Evolutionary conservation across 2,329 filamentous ascomycete species (phyloP), one percentile per base, ranked within the genome.

Genomic region (Verticillium alfalfae): DNA sequence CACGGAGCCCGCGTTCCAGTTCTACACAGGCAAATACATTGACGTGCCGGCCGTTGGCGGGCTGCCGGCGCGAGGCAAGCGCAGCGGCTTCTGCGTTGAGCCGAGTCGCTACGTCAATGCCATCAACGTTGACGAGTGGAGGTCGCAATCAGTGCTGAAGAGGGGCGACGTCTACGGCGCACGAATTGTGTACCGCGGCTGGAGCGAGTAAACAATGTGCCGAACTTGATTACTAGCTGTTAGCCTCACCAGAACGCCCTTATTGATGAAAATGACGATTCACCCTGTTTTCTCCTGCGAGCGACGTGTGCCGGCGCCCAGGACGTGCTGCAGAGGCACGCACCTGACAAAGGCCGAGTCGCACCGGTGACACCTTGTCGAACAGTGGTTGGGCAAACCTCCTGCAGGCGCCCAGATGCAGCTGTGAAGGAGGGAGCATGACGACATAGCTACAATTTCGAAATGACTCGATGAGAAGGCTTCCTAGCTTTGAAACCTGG

Each of bases 1-100:
- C 79, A 98, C 94, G 0, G 94, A 98, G 80, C 95, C 95, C 0
- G 91, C 92, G 0, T 98, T 97, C 81, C 94, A 98, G 75, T 96
- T 97, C 78, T 98, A 98, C 78, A 96, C 93, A 0, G 95, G 94
- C 66, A 89, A 91, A 71, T 89, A 88, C 71, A 93, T 96, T 66
- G 79, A 95, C 68, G 89, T 96, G 13, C 89, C 91, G 0, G 88
- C 79, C 36, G 80, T 87, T 3, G 82, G 80, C n/a, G 81, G 81
- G 2, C 75, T 84, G 34, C 85, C 89, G 0, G 87, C 88, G 1
- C 84, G 91, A 57, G 85, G 83, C 0, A 71, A 85, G 4, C 84
- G 92, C 57, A 86, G 88, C 55, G 94, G 90, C 0, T 96, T 98
- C 79, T 97, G 93, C 74, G 88, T 97, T 54, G 95, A 99, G 81